Percentiles rank a stretch among this genome's conserved stretches.
Conservation (phyloP, 768 basidiomycete genomes). For the Symmetrospora coprosmae region DNA sequence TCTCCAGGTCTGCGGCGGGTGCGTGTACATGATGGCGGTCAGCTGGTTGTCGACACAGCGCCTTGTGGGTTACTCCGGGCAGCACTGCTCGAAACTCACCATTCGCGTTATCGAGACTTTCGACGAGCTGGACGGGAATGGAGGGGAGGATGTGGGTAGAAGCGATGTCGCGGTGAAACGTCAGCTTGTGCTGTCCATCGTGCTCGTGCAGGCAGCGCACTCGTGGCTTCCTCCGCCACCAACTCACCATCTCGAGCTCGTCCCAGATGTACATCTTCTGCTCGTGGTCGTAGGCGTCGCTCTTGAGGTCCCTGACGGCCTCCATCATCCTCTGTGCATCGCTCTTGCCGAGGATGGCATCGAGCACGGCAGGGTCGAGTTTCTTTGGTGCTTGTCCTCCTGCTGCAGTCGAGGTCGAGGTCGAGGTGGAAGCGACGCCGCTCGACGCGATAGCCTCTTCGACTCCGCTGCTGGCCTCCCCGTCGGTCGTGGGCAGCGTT, state of each 20-base stretch:
- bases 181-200: too few relatives aligned
- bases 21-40: neutral
- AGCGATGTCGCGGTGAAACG: too few relatives aligned
- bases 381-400: conserved; percentile 35
- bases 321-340: conserved; percentile 68
- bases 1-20: conserved; percentile 50
- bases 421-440: neutral
- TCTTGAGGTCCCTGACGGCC: conserved; percentile 33
- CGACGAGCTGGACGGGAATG: conserved; percentile 49
- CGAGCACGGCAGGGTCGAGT: conserved; percentile 70
- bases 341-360: conserved; percentile 67
- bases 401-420: conserved; percentile 25
- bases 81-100: conserved; percentile 45
- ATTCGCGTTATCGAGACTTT: conserved; percentile 83
- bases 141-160: too few relatives aligned
- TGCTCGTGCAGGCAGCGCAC: too few relatives aligned
- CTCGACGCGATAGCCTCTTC: too few relatives aligned
- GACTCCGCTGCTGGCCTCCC: too few relatives aligned
- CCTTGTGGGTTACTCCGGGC: too few relatives aligned
- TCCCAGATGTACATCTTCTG: conserved; percentile 52
- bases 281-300: conserved; percentile 43
- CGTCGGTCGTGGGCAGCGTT: too few relatives aligned
- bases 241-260: conserved; percentile 67
- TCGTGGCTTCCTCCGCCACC: too few relatives aligned
- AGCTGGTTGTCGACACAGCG: too few relatives aligned